Evolutionary conservation across 208 protist species (phyloP).

Genomic region (Ichthyophonus hoferi): DNA sequence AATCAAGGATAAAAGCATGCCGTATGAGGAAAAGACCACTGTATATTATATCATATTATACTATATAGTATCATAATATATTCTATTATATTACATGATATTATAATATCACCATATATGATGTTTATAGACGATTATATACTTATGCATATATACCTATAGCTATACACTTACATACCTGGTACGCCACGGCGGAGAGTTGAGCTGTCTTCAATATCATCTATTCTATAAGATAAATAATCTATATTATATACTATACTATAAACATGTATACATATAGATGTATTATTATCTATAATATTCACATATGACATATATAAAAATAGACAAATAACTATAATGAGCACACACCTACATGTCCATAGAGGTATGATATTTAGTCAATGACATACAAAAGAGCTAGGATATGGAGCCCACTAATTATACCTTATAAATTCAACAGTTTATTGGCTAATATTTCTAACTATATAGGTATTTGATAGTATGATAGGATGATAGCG

Average conservation of each 20-base stretch:
- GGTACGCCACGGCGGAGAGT: slow-evolving; percentile 68
- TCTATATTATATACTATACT: not conserved
- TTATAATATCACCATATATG: not conserved
- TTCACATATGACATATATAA: not conserved
- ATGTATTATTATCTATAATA: not conserved
- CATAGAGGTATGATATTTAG: not conserved
- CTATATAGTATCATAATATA: not conserved
- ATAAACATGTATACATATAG: not conserved
- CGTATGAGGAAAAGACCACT: not conserved
- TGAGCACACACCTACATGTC: not conserved
- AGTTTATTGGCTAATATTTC: no score
- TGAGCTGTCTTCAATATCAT: slow-evolving; percentile 62
- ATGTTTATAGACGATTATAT: not conserved
- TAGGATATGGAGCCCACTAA: no score
- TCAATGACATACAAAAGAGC: no score
- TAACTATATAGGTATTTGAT: no score
- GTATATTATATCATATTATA: not conserved
- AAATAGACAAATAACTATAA: not conserved
- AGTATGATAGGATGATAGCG: no score
- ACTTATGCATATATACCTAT: not conserved
- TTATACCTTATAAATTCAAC: no score
- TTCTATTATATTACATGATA: not conserved
- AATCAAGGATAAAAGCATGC: not conserved
- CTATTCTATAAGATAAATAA: slow-evolving; percentile 55
- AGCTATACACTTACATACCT: slow-evolving; percentile 6